Base-by-base conservation (phyloP, 495 filamentous ascomycete genomes). In the Podospora tetraspora region DNA sequence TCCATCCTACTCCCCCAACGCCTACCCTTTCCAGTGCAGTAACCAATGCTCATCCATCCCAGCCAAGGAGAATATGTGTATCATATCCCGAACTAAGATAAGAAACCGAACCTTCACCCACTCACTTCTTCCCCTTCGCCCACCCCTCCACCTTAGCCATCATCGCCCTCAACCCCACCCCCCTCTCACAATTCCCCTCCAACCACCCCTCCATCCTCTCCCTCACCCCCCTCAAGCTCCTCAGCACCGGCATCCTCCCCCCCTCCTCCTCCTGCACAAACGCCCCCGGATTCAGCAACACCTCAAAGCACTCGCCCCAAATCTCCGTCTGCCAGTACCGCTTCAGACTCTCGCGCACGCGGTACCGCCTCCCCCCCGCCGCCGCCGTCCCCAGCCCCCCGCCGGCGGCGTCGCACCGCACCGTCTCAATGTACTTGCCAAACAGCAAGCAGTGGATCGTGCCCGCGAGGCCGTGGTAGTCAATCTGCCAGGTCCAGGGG, bases 401-500 rank as follows among this genome's bases (percentile, higher is more conserved):
- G n/a, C n/a, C n/a, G n/a, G n/a, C n/a, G 5, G 71, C 75, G 16
- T 84, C 84, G 5, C 84, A 84, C 2, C 83, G 82, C 12, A 87
- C 79, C 19, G 92, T 95, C 73, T 98, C 92, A 69, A 99, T 92
- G 80, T 97, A 97, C 73, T 91, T 91, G 7, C 95, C 95, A 75
- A 97, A 98, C 1, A 99, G 84, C 74, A 99, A 82, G 34, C 85
- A 87, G 74, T 98, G 93, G 16, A 97, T 79, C 16, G 91, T 90
- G 8, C 92, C 92, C 0, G 95, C 95, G 0, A 97, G 82, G 30
- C 95, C 95, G 78, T 94, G 92, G 66, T 98, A 93, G 77, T 99
- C 95, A 67, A 96, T 89, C 75, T 99, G 95, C 78, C 91, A 96
- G 0, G 94, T 98, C 95, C 95, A 99, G 2, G 92, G 91, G 13